Evolutionary conservation across 2,329 filamentous ascomycete genomes (phyloP).

Genomic region (Cryphonectria carpinicola): DNA sequence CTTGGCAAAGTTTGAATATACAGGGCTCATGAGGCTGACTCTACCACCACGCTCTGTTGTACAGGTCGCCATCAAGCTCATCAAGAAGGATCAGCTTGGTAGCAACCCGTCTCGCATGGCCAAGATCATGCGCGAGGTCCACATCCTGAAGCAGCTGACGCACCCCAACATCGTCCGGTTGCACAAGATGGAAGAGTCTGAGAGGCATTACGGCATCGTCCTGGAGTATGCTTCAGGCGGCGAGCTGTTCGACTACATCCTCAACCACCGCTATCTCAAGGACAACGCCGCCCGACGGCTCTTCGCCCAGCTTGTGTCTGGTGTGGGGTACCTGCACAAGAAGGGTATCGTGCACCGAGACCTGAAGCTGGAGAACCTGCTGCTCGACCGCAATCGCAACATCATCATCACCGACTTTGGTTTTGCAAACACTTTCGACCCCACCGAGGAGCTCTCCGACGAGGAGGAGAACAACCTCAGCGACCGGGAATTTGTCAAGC

Average conservation of each 20-base stretch:
- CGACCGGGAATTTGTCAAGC: conserved; percentile 87
- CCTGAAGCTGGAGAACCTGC: conserved; percentile 92
- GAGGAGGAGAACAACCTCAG: conserved; percentile 87
- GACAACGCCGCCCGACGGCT: conserved; percentile 87
- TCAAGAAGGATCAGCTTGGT: conserved; percentile 87
- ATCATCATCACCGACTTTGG: conserved; percentile 99
- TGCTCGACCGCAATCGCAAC: conserved; percentile 94
- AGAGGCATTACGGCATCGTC: conserved; percentile 96
- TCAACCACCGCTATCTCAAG: conserved; percentile 95
- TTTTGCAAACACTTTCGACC: conserved; percentile 96
- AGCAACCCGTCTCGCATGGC: conserved; percentile 86
- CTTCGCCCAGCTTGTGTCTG: conserved; percentile 94
- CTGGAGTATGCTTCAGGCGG: conserved; percentile 97
- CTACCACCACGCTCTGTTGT: background rate
- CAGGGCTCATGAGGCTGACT: conserved; percentile 8
- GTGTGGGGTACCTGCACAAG: conserved; percentile 96
- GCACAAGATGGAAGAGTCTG: conserved; percentile 98
- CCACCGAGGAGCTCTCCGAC: conserved; percentile 82
- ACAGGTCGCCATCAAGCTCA: conserved; percentile 95
- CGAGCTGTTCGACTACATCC: conserved; percentile 96
- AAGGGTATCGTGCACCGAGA: conserved; percentile 98
- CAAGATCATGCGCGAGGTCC: conserved; percentile 97
- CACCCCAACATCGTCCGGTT: conserved; percentile 97
- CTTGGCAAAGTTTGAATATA: background rate
- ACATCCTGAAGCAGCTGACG: conserved; percentile 81